phyloP scores from a whole-genome alignment of 768 basidiomycete species.

The Boletus subcaerulescens region DNA sequence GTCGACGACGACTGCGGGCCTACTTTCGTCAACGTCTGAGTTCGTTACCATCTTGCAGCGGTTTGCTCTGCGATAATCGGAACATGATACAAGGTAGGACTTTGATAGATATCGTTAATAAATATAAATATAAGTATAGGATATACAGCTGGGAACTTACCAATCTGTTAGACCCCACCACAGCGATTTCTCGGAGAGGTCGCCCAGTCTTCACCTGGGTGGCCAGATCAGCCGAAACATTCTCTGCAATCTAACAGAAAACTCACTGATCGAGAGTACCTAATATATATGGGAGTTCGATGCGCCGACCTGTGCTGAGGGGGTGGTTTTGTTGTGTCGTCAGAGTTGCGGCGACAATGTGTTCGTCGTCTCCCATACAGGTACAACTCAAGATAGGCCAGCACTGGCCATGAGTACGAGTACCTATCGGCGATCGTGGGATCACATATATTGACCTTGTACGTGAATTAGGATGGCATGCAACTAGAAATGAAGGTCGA shows the following conservation, averaged over 20 bases:
- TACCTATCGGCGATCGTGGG: constrained; percentile 13
- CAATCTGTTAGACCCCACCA: neutral
- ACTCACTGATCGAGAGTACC: constrained; percentile 7
- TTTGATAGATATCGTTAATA: neutral
- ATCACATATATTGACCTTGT: constrained; percentile 12
- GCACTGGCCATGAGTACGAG: constrained; percentile 11
- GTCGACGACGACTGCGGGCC: no score
- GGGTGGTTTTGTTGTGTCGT: no score
- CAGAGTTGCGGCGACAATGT: no score
- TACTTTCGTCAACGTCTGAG: neutral
- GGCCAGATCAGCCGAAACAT: neutral
- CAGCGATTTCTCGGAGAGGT: neutral
- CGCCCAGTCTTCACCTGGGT: constrained; percentile 10
- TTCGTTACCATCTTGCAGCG: neutral
- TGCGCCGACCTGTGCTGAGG: no score
- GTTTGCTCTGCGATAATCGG: neutral
- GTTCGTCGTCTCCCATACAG: neutral
- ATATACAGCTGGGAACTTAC: neutral
- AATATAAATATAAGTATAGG: neutral
- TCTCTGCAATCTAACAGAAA: neutral
- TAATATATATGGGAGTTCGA: constrained; percentile 9
- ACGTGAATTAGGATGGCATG: neutral
- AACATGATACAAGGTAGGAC: neutral
- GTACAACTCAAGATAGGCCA: constrained; percentile 16
- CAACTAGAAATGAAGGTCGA: neutral